These are phyloP conservation scores for Lithospermum erythrorhizon DNA, from an alignment of 257 asterid genomes.

Conservation along the genomic window DNA sequence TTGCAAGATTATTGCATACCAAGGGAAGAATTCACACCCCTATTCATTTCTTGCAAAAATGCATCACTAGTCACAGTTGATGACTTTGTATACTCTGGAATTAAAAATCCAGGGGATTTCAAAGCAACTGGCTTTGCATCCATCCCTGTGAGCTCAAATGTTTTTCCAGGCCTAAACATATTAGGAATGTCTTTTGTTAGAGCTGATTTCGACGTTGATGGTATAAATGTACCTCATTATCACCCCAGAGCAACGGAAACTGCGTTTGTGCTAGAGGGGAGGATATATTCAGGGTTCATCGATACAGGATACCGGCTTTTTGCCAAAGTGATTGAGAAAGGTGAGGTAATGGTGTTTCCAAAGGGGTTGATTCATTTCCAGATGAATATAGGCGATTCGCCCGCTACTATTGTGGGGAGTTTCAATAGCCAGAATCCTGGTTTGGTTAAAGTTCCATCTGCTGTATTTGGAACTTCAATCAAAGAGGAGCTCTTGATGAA, in stretches of 20 bases:
- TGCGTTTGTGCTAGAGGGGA: constrained; percentile 12
- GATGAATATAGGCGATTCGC: constrained; percentile 15
- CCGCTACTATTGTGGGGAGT: constrained; percentile 1
- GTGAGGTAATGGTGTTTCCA: constrained; percentile 16
- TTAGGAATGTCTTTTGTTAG: constrained; percentile 13
- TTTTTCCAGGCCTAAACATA: constrained; percentile 12
- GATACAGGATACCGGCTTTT: constrained; percentile 5
- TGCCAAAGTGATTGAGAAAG: constrained; percentile 7
- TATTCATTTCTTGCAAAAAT: constrained; percentile 18
- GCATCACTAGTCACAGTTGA: constrained; percentile 1
- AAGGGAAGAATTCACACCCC: constrained; percentile 27
- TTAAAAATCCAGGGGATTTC: not conserved
- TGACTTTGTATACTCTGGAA: constrained; percentile 12
- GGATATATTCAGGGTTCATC: constrained; percentile 6
- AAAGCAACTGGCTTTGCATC: not conserved
- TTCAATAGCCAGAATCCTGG: constrained; percentile 16
- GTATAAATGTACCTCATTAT: constrained; percentile 16
- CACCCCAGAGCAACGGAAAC: constrained; percentile 17
- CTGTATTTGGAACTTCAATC: constrained; percentile 7
- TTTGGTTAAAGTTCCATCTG: not conserved
- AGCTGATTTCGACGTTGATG: constrained; percentile 8
- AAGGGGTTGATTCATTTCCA: constrained; percentile 16
- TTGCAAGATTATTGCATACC: constrained; percentile 55
- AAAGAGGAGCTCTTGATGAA: constrained; percentile 7
- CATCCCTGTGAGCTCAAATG: not conserved